Conservation (phyloP, 495 filamentous ascomycete species). For the Staphylotrichum tortipilum region DNA sequence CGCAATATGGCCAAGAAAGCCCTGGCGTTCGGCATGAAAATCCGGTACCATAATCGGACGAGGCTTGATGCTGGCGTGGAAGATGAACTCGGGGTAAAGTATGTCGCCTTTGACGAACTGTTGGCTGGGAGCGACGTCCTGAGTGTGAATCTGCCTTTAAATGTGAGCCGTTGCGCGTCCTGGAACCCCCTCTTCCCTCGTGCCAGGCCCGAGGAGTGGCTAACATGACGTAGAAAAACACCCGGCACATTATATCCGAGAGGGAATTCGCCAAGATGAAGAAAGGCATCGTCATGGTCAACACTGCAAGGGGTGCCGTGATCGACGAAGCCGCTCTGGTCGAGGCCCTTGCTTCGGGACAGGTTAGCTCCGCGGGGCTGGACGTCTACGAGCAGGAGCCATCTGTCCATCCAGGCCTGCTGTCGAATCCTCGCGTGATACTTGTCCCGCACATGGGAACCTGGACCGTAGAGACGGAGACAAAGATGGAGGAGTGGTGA, state of each 20-base stretch:
- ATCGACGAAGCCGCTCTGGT: constrained; percentile 69
- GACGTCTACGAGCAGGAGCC: constrained; percentile 81
- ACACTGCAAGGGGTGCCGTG: constrained; percentile 60
- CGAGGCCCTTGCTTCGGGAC: constrained; percentile 56
- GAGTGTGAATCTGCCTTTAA: constrained; percentile 67
- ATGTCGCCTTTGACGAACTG: constrained; percentile 62
- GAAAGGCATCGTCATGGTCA: constrained; percentile 59
- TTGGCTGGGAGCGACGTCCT: constrained; percentile 60
- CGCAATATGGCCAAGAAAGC: constrained; percentile 42
- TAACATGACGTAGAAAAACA: constrained; percentile 47
- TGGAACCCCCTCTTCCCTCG: background rate
- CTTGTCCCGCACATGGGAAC: constrained; percentile 79
- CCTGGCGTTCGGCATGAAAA: constrained; percentile 54
- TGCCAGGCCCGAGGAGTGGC: background rate
- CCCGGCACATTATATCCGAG: constrained; percentile 57
- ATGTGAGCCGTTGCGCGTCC: constrained; percentile 39
- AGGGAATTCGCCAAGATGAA: constrained; percentile 62
- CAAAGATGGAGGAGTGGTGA: constrained; percentile 64
- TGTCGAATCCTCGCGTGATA: constrained; percentile 62
- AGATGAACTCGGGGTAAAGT: constrained; percentile 53
- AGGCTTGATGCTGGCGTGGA: constrained; percentile 38
- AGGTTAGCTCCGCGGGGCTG: constrained; percentile 59
- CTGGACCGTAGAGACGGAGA: constrained; percentile 50
- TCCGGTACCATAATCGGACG: constrained; percentile 60
- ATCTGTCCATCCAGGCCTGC: constrained; percentile 57